Evolutionary conservation across 2,329 filamentous ascomycete genomes (phyloP), one percentile per base, ranked within the genome.

Genomic region (Scedosporium minutisporum): DNA sequence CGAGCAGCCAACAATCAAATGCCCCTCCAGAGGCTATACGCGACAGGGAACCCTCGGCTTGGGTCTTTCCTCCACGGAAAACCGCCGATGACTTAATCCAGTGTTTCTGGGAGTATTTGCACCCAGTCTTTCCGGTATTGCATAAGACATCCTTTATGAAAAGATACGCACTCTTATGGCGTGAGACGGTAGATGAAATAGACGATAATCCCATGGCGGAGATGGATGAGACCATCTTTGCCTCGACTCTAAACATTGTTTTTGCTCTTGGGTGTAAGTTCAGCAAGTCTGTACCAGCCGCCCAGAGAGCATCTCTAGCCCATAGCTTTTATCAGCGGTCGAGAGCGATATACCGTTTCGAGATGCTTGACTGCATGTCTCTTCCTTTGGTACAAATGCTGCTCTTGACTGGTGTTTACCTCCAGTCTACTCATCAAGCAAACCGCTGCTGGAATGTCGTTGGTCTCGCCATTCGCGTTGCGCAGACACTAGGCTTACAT

Each of bases 401-500:
- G 21, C 57, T 70, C n/a, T 62, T 71, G 10, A 68, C 65, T 59
- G 65, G 64, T 21, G 67, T 68, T 41, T 71, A 70, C 62, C 65
- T 71, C 12, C 69, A 71, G 58, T 66, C 64, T 41, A 67, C 64
- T n/a, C 66, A 69, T 21, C 61, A 64, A 12, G 63, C 66, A 38
- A 67, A 65, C 55, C 53, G 62, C 12, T 68, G 68, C 42, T 71
- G 69, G 69, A 67, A 68, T 23, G 66, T 66, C 48, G 64, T 68
- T n/a, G 69, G 68, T 12, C 60, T 68, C 18, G 69, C 69, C 9
- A 66, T 71, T 38, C 67, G 69, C 9, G 65, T 69, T 18, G 69
- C 68, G 2, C 69, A 71, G 62, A 65, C 67, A 7, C 65, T 71
- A 16, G 68, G 69, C 10, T 58, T 71, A 29, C 69, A 71, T 14